Conservation (phyloP, 495 filamentous ascomycete genomes). For the Apodospora peruviana region DNA sequence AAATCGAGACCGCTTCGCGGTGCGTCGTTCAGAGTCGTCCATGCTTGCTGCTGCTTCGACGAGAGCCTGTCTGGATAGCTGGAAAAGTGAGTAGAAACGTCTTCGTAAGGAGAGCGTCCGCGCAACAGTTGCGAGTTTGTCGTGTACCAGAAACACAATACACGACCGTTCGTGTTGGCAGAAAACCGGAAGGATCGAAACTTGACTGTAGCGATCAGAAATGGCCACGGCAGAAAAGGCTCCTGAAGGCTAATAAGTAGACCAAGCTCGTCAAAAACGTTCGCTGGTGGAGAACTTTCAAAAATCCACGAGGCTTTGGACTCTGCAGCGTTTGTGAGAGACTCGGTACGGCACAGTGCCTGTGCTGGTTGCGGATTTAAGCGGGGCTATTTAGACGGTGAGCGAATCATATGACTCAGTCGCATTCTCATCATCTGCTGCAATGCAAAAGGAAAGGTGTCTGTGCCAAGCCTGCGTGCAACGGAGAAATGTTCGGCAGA, state of each 20-base stretch:
- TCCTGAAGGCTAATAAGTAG: background rate
- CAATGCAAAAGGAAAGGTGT: no score
- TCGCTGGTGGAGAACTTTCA: background rate
- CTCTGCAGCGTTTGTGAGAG: no score
- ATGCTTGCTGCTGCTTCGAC: slow-evolving; percentile 46
- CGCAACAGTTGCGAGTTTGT: background rate
- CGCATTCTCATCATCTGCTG: no score
- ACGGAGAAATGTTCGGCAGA: no score
- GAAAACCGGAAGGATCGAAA: no score
- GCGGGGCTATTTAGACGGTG: no score
- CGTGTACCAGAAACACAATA: no score
- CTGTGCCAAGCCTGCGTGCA: no score
- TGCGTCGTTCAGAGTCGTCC: slow-evolving; percentile 73
- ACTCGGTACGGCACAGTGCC: no score
- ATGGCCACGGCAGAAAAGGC: background rate
- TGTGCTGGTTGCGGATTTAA: no score
- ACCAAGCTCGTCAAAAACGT: background rate
- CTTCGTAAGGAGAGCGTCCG: background rate
- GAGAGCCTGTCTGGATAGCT: background rate
- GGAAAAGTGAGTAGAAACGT: background rate
- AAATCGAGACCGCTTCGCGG: slow-evolving; percentile 81
- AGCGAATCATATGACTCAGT: no score
- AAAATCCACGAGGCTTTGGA: slow-evolving; percentile 11
- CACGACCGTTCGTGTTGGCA: no score
- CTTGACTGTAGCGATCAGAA: background rate